Conservation (phyloP, 2,329 filamentous ascomycete genomes). For the Orbilia oligospora region DNA sequence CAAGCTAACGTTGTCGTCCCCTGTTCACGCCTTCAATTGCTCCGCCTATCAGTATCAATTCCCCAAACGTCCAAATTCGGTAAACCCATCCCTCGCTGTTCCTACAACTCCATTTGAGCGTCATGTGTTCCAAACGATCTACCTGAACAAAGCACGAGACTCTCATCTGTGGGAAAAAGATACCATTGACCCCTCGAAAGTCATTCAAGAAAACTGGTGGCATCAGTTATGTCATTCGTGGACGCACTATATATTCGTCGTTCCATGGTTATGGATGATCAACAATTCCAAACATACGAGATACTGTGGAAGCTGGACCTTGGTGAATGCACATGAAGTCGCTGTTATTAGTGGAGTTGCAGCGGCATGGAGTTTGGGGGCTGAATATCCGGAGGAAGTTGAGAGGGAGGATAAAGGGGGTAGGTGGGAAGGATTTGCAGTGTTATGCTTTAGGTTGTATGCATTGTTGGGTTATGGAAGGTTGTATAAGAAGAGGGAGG, state of each 20-base stretch:
- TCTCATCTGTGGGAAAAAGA: slow-evolving; percentile 73
- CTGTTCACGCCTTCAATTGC: slow-evolving; percentile 50
- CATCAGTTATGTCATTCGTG: slow-evolving; percentile 77
- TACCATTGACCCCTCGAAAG: slow-evolving; percentile 74
- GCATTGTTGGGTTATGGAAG: slow-evolving; percentile 75
- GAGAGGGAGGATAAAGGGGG: slow-evolving; percentile 66
- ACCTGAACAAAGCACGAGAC: slow-evolving; percentile 73
- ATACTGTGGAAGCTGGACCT: slow-evolving; percentile 78
- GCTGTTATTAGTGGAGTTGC: slow-evolving; percentile 80
- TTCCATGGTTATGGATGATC: slow-evolving; percentile 80
- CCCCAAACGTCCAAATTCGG: slow-evolving; percentile 41
- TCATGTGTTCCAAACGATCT: slow-evolving; percentile 70
- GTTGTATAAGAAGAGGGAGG: slow-evolving; percentile 70
- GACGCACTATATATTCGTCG: slow-evolving; percentile 76
- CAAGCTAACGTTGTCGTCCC: slow-evolving; percentile 12
- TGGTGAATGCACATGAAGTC: slow-evolving; percentile 79
- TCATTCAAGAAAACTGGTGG: slow-evolving; percentile 78
- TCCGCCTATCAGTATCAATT: slow-evolving; percentile 55
- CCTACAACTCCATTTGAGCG: slow-evolving; percentile 33
- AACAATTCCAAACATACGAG: slow-evolving; percentile 76
- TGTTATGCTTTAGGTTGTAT: slow-evolving; percentile 75
- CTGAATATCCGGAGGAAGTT: slow-evolving; percentile 75
- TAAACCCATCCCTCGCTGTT: slow-evolving; percentile 37
- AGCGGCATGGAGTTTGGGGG: slow-evolving; percentile 78
- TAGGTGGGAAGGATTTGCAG: slow-evolving; percentile 72